Percentiles rank a stretch among this genome's conserved stretches.
phyloP scores from a whole-genome alignment of 495 filamentous ascomycete genomes.

The Delitschia confertaspora region DNA sequence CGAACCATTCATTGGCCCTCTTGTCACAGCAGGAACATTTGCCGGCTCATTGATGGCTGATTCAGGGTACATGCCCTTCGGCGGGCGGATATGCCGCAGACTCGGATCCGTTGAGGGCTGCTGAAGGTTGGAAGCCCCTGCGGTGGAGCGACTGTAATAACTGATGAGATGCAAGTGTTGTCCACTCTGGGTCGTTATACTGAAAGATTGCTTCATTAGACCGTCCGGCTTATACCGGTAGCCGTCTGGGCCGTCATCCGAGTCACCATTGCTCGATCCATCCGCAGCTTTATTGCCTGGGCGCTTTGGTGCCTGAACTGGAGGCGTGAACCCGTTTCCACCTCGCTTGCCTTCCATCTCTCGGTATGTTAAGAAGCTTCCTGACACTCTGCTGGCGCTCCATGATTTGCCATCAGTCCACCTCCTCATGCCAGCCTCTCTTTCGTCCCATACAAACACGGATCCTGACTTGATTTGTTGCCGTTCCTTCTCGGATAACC shows the following conservation, averaged over 20 bases:
- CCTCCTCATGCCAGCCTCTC: conserved; percentile 94
- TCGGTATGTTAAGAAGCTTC: conserved; percentile 92
- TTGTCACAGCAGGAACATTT: conserved; percentile 56
- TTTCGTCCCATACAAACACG: conserved; percentile 98
- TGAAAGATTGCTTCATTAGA: conserved; percentile 98
- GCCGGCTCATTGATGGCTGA: conserved; percentile 84
- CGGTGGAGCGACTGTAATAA: conserved; percentile 76
- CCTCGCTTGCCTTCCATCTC: conserved; percentile 98
- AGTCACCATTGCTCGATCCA: conserved; percentile 37
- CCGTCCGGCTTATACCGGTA: conserved; percentile 97
- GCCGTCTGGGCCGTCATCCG: conserved; percentile 56
- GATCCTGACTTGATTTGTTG: conserved; percentile 91
- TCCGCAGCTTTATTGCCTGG: conserved; percentile 8
- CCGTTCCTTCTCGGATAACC: conserved; percentile 93
- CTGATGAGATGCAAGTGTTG: conserved; percentile 96
- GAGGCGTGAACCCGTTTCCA: conserved; percentile 50
- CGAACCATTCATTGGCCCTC: conserved; percentile 52
- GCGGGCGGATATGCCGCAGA: conserved; percentile 74
- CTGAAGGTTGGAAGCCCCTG: conserved; percentile 55
- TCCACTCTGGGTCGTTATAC: conserved; percentile 82
- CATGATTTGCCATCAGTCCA: conserved; percentile 99
- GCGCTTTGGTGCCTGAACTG: conserved; percentile 26
- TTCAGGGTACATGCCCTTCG: conserved; percentile 93
- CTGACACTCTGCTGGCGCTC: conserved; percentile 95
- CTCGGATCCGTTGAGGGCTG: conserved; percentile 71